These are phyloP conservation scores for Fusarium brachygibbosum DNA, from an alignment of 2,329 filamentous ascomycete species.

Conservation along the genomic window DNA sequence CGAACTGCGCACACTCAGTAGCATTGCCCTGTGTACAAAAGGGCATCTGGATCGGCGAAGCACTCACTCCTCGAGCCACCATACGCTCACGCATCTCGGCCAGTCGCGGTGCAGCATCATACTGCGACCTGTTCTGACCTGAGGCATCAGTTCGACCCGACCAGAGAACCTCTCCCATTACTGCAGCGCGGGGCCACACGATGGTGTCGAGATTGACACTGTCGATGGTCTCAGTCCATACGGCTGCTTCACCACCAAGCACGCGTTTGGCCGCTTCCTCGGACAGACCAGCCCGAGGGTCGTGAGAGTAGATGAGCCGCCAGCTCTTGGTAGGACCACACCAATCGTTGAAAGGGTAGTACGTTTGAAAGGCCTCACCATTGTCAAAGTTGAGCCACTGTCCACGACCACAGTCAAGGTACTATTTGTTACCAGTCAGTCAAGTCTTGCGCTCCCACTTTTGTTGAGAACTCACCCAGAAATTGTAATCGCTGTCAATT, in stretches of 20 bases:
- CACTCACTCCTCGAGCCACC: constrained; percentile 74
- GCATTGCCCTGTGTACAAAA: constrained; percentile 52
- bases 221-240: constrained; percentile 87
- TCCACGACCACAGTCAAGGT: constrained; percentile 86
- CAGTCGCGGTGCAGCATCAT: constrained; percentile 77
- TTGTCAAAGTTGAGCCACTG: constrained; percentile 81
- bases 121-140: constrained; percentile 78
- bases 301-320: constrained; percentile 83
- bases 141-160: constrained; percentile 75
- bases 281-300: constrained; percentile 76
- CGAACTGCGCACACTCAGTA: constrained; percentile 46
- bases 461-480: constrained; percentile 69
- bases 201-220: constrained; percentile 79
- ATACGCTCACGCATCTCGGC: constrained; percentile 83
- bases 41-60: constrained; percentile 77
- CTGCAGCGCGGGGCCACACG: constrained; percentile 82
- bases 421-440: constrained; percentile 61
- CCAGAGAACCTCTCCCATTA: constrained; percentile 85
- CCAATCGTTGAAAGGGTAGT: constrained; percentile 84
- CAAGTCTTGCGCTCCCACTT: background rate
- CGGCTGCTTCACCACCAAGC: constrained; percentile 83
- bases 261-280: constrained; percentile 74
- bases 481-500: constrained; percentile 81
- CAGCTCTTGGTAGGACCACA: constrained; percentile 85
- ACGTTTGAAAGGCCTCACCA: constrained; percentile 63